Base-by-base conservation (phyloP, 1,284 basidiomycete species). In the Leccinum griseonigrum region DNA sequence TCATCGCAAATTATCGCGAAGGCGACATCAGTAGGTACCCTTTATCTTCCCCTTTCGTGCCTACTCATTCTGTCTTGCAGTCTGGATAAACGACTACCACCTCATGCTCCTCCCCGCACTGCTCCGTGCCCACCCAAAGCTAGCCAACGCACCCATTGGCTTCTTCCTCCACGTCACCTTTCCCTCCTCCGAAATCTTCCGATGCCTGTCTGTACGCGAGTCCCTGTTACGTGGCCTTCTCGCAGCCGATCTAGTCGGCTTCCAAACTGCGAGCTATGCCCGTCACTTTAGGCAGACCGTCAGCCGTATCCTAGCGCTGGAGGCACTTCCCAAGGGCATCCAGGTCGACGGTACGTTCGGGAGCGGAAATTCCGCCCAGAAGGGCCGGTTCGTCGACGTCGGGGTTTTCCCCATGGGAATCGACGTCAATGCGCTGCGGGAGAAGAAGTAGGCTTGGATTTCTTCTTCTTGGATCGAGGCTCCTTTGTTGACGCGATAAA, bases 161-260 rank as follows among this genome's bases (percentile, higher is more conserved):
- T 93, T 95, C 79, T 95, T 95, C 79, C 83, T 94, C 75, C 92
- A 95, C 69, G 92, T 94, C 64, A 90, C 93, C 1, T 95, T 95
- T 75, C 93, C 93, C 0, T 89, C 86, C 9, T 92, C 90, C 26
- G 94, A 95, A 75, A 92, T 95, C 63, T 94, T 95, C 81, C 83
- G 92, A 8, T 94, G 92, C 70, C 80, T 95, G 36, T 85, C 88
- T 36, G 84, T 89, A 2, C 82, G 88, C 58, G 81, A 86, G 63
- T 77, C 82, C 14, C 77, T 94, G 4, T 77, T 95, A 14, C 80
- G 83, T 16, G 93, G 92, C 3, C 76, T 95, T 67, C 85, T 95
- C 13, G 90, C 88, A 9, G 84, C 87, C 3, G 86, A 89, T 67
- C 79, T 88, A 48, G 79, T 90, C 34, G 92, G 92, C 0, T 95